Percentiles rank a stretch among this genome's conserved stretches.
Evolutionary conservation across 2,329 filamentous ascomycete species (phyloP).

Genomic region (Cladosporium sp.): DNA sequence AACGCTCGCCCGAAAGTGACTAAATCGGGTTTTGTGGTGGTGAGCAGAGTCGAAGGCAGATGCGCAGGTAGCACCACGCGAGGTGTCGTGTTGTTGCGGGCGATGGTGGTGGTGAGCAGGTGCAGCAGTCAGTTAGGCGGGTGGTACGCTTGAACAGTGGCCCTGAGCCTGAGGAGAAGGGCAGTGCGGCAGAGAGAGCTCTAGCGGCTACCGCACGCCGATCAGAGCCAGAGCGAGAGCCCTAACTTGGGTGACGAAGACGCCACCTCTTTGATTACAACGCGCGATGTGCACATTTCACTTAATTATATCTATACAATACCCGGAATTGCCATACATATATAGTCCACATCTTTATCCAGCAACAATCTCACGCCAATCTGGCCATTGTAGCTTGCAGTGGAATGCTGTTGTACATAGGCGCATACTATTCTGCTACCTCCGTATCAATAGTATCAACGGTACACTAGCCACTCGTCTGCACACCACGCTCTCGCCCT

Average conservation of each 20-base stretch:
- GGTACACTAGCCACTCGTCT: constrained; percentile 2
- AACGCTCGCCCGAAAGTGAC: background rate
- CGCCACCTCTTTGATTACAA: background rate
- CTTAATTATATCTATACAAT: background rate
- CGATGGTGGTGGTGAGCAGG: background rate
- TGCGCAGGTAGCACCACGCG: background rate
- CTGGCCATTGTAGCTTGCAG: background rate
- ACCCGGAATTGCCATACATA: background rate
- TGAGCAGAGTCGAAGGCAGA: background rate
- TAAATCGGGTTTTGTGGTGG: background rate
- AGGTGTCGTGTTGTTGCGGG: background rate
- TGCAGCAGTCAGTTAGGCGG: background rate
- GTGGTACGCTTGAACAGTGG: background rate
- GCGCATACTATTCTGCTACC: background rate
- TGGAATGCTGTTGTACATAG: background rate
- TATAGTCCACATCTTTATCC: background rate
- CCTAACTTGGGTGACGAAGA: background rate
- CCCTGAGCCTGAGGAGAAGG: background rate
- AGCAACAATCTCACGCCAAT: background rate
- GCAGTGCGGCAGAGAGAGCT: background rate
- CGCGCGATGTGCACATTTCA: background rate
- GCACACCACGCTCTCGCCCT: background rate
- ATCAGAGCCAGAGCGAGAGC: background rate
- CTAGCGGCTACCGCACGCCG: background rate
- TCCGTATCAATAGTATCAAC: background rate